These are phyloP conservation scores for Mycosphaerelloides madeirae DNA, from an alignment of 2,329 filamentous ascomycete species.

Conservation along the genomic window DNA sequence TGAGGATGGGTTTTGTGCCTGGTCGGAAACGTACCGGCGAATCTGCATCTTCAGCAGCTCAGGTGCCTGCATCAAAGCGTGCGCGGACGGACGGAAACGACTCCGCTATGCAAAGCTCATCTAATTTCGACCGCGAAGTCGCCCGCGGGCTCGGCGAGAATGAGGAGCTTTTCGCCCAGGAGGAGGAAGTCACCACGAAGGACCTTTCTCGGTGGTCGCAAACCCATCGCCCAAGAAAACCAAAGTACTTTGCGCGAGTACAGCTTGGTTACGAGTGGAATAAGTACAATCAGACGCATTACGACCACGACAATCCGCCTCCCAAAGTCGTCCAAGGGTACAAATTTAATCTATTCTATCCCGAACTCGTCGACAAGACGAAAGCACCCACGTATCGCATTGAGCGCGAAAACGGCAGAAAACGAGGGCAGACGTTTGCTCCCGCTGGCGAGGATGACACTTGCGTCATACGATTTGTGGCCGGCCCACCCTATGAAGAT, in stretches of 20 bases:
- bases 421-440: constrained; percentile 85
- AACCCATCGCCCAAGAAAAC: constrained; percentile 85
- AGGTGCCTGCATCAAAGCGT: constrained; percentile 23
- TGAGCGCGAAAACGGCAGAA: constrained; percentile 83
- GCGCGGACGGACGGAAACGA: constrained; percentile 22
- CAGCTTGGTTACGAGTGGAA: constrained; percentile 99
- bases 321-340: constrained; percentile 98
- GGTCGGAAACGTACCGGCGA: constrained; percentile 31
- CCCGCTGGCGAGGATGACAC: constrained; percentile 95
- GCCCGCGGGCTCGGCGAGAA: constrained; percentile 87
- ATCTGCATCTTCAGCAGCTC: constrained; percentile 1
- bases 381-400: constrained; percentile 96
- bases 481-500: constrained; percentile 92
- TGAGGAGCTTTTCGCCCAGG: constrained; percentile 89
- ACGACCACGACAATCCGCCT: constrained; percentile 95
- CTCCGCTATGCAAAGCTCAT: constrained; percentile 6
- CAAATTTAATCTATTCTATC: constrained; percentile 99
- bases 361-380: constrained; percentile 88
- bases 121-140: constrained; percentile 68
- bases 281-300: constrained; percentile 99
- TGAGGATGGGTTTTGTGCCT: constrained; percentile 66
- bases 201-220: constrained; percentile 72
- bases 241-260: constrained; percentile 93
- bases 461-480: constrained; percentile 91
- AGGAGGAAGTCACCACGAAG: constrained; percentile 68